Evolutionary conservation across 2,329 filamentous ascomycete genomes (phyloP).

Genomic region (Colletotrichum spinosum): DNA sequence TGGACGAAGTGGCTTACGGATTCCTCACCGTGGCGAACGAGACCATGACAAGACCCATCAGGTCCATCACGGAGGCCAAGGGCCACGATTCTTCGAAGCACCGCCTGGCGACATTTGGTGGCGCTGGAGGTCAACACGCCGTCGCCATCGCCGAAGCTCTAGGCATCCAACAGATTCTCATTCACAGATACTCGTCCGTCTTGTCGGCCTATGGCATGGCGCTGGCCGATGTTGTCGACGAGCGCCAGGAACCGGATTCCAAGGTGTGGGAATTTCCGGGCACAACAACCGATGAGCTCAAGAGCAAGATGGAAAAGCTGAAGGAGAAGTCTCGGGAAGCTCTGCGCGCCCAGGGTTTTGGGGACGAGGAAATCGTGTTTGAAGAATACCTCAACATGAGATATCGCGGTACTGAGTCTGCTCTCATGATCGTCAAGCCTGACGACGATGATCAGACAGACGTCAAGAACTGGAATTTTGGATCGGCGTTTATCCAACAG

Average conservation of each 20-base stretch:
- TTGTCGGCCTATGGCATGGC: slow-evolving; percentile 94
- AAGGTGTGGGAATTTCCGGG: slow-evolving; percentile 70
- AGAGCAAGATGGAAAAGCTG: slow-evolving; percentile 80
- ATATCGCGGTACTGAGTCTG: slow-evolving; percentile 90
- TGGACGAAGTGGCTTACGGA: slow-evolving; percentile 89
- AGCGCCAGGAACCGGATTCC: slow-evolving; percentile 83
- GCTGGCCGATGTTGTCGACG: slow-evolving; percentile 91
- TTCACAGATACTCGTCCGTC: slow-evolving; percentile 90
- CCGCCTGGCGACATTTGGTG: slow-evolving; percentile 91
- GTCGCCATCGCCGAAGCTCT: slow-evolving; percentile 90
- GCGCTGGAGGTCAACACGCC: slow-evolving; percentile 90
- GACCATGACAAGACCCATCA: slow-evolving; percentile 90
- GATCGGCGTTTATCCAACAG: slow-evolving; percentile 84
- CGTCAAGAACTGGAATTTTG: slow-evolving; percentile 81
- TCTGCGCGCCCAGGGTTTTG: slow-evolving; percentile 83
- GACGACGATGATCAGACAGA: slow-evolving; percentile 69
- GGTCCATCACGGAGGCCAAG: slow-evolving; percentile 91
- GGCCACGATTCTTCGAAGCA: slow-evolving; percentile 93
- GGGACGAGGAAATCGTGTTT: slow-evolving; percentile 78
- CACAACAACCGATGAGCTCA: slow-evolving; percentile 71
- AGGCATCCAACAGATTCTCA: slow-evolving; percentile 85
- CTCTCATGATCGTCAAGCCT: slow-evolving; percentile 88
- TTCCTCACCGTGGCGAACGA: slow-evolving; percentile 93
- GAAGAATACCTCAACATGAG: slow-evolving; percentile 96
- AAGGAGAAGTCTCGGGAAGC: slow-evolving; percentile 78